These are phyloP conservation scores for Eragrostis tef DNA, from an alignment of 202 grass and related monocot genomes.

Conservation along the genomic window DNA sequence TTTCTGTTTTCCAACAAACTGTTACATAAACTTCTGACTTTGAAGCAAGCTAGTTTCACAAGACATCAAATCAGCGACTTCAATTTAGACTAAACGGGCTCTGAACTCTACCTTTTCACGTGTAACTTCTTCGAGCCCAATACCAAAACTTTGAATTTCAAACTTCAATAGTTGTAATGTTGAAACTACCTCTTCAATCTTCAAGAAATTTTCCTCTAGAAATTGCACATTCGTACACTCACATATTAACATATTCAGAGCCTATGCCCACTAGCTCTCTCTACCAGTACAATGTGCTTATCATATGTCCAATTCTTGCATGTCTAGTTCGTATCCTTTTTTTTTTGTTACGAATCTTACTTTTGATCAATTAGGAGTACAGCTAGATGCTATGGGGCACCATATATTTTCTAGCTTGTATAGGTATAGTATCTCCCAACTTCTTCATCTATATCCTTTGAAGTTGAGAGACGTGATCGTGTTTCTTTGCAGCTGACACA, in stretches of 20 bases:
- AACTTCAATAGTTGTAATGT: not conserved
- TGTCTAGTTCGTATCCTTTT: not conserved
- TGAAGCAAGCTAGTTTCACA: no score
- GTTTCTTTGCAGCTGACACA: slow-evolving; percentile 19
- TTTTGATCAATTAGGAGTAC: not conserved
- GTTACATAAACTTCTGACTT: no score
- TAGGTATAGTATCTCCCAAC: not conserved
- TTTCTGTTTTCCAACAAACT: no score
- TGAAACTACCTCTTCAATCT: not conserved
- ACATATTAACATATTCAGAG: not conserved
- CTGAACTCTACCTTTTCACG: no score
- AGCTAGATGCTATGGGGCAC: not conserved
- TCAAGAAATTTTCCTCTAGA: not conserved
- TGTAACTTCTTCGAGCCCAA: no score
- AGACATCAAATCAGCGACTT: no score
- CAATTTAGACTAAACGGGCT: no score
- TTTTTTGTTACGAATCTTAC: not conserved
- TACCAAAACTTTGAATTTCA: no score
- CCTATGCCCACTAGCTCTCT: no score
- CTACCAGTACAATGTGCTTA: no score
- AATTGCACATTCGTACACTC: not conserved
- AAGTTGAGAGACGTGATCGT: not conserved
- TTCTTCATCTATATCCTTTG: slow-evolving; percentile 21
- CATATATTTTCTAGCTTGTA: not conserved
- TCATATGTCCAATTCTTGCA: not conserved